phyloP scores from a whole-genome alignment of 306 rosid genomes.

The Herpetospermum pedunculosum region DNA sequence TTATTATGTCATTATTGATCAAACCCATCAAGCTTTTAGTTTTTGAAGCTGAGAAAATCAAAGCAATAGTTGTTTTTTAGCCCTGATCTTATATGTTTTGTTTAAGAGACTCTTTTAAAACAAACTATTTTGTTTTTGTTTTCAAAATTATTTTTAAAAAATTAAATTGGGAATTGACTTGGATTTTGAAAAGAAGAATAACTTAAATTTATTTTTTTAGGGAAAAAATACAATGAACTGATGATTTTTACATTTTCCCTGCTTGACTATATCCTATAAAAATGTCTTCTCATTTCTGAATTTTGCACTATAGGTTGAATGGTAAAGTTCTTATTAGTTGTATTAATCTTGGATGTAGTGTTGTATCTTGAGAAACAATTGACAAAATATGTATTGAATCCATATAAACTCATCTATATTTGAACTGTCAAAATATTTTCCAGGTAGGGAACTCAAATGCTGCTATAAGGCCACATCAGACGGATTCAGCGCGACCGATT shows the following conservation, averaged over 20 bases:
- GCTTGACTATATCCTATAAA: not conserved
- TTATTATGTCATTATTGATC: not conserved
- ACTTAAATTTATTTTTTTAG: not conserved
- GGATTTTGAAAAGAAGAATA: not conserved
- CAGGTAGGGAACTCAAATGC: constrained; percentile 81
- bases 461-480: constrained; percentile 75
- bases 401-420: not conserved
- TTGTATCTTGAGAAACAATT: not conserved
- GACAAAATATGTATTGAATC: not conserved
- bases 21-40: not conserved
- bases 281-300: not conserved
- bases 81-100: not conserved
- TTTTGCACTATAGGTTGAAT: not conserved
- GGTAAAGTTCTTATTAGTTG: not conserved
- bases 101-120: no score
- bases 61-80: not conserved
- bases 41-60: not conserved
- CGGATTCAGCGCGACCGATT: constrained; percentile 67
- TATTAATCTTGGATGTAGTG: not conserved
- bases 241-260: not conserved
- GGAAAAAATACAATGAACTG: not conserved
- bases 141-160: not conserved
- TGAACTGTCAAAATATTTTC: not conserved
- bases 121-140: no score
- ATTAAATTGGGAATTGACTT: not conserved